Conservation (phyloP, 2,329 filamentous ascomycete species). For the Stagonosporopsis chrysanthemi region DNA sequence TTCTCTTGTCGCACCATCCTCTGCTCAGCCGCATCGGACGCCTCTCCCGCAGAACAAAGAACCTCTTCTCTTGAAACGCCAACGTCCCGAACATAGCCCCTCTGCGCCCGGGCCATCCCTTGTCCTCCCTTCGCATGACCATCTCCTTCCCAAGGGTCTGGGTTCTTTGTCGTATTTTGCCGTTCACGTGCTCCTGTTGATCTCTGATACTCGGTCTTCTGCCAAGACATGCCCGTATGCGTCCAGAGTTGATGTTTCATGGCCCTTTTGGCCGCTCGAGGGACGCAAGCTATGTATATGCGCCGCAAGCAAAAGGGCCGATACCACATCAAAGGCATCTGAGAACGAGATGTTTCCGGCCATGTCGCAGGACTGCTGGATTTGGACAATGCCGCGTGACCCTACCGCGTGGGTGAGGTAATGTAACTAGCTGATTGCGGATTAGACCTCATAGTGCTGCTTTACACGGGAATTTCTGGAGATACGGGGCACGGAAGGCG, state of each 20-base stretch:
- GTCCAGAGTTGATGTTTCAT: conserved; percentile 11
- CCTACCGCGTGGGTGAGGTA: neutral
- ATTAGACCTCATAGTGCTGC: conserved; percentile 1
- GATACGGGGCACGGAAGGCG: neutral
- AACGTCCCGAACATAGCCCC: neutral
- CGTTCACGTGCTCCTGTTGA: neutral
- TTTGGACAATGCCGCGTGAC: neutral
- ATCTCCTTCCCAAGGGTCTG: neutral
- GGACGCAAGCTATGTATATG: conserved; percentile 13
- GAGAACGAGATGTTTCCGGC: conserved; percentile 12
- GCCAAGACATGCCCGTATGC: conserved; percentile 12
- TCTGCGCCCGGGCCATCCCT: conserved; percentile 3
- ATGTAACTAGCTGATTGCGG: conserved; percentile 4
- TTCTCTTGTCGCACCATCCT: conserved; percentile 4
- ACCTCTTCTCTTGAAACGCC: neutral
- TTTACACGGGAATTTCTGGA: neutral
- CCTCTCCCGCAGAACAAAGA: conserved; percentile 11
- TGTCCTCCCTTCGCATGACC: conserved; percentile 7
- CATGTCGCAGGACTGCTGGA: neutral
- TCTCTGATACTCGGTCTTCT: neutral
- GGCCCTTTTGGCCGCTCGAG: conserved; percentile 3
- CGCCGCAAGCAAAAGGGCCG: conserved; percentile 13
- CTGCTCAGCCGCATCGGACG: conserved; percentile 1
- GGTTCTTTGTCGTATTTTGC: conserved; percentile 1
- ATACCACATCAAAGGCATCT: neutral